Evolutionary conservation across 192 early-diverging fungal genomes (phyloP).

Genomic region (Hyaloraphidium curvatum): DNA sequence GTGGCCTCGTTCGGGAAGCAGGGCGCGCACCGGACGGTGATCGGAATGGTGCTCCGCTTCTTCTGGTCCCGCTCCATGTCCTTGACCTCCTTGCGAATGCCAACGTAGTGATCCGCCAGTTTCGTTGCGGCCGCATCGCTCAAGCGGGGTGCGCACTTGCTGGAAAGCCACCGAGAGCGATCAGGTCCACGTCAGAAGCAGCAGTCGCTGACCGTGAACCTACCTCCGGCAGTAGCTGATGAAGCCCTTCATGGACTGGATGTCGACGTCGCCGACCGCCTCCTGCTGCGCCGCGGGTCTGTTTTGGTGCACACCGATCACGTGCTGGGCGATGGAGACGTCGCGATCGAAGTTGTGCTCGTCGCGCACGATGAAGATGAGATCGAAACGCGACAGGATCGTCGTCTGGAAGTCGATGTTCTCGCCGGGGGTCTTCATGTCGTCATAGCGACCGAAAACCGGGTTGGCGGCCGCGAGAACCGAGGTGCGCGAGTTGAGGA

Average conservation of each 20-base stretch:
- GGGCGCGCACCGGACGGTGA: slow-evolving; percentile 57
- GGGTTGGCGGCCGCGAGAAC: slow-evolving; percentile 97
- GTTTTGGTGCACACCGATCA: slow-evolving; percentile 56
- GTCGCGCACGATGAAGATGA: slow-evolving; percentile 98
- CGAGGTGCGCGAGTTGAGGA: slow-evolving; percentile 89
- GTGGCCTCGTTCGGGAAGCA: background rate
- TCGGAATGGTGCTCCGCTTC: slow-evolving; percentile 73
- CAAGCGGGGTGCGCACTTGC: slow-evolving; percentile 87
- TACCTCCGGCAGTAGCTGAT: slow-evolving; percentile 86
- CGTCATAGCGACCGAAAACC: slow-evolving; percentile 95
- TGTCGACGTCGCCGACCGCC: slow-evolving; percentile 53
- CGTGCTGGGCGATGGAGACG: slow-evolving; percentile 83
- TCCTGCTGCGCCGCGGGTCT: slow-evolving; percentile 33
- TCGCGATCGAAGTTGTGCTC: slow-evolving; percentile 88
- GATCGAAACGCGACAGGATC: slow-evolving; percentile 97
- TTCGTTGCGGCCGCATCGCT: slow-evolving; percentile 74
- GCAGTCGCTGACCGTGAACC: background rate
- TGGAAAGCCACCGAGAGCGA: slow-evolving; percentile 6
- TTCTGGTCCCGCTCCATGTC: slow-evolving; percentile 49
- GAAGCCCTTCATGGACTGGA: slow-evolving; percentile 90
- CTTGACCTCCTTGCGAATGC: slow-evolving; percentile 68
- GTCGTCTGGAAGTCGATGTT: slow-evolving; percentile 99
- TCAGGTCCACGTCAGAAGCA: background rate
- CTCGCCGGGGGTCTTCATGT: slow-evolving; percentile 90
- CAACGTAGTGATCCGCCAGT: slow-evolving; percentile 82